Percentiles rank a stretch among this genome's conserved stretches.
Conservation (phyloP, 2,329 filamentous ascomycete species). For the Colletotrichum tamarilloi region DNA sequence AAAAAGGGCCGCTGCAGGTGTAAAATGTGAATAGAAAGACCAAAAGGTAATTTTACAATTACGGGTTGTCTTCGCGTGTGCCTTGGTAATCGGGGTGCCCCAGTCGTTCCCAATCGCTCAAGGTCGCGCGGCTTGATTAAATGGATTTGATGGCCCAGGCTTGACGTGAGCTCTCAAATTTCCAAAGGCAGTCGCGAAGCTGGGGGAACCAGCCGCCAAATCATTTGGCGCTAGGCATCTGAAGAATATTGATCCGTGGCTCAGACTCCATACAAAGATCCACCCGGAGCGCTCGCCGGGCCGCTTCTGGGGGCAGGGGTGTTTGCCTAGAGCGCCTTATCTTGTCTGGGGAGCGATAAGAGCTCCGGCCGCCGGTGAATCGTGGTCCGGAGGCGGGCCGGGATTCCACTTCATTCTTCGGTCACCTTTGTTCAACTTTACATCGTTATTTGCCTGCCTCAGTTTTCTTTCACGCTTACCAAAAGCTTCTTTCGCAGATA, state of each 20-base stretch:
- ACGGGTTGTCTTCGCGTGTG: constrained; percentile 1
- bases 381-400: constrained; percentile 25
- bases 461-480: neutral
- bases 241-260: constrained; percentile 49
- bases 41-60: neutral
- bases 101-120: constrained; percentile 4
- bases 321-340: neutral
- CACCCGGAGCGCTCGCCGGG: constrained; percentile 22
- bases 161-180: constrained; percentile 50
- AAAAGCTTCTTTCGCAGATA: neutral
- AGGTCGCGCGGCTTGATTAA: constrained; percentile 28
- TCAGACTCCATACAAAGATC: constrained; percentile 14
- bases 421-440: neutral
- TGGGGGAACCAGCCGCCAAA: constrained; percentile 54
- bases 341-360: neutral
- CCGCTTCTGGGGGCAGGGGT: constrained; percentile 5
- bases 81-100: neutral
- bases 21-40: neutral
- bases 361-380: constrained; percentile 24
- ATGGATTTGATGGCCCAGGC: constrained; percentile 26
- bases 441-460: neutral
- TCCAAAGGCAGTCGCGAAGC: constrained; percentile 47
- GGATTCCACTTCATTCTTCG: constrained; percentile 23
- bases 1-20: constrained; percentile 7
- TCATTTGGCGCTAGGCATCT: constrained; percentile 52